These are phyloP conservation scores for Monosiga brevicollis DNA, from an alignment of 78 protist genomes.

Conservation along the genomic window DNA sequence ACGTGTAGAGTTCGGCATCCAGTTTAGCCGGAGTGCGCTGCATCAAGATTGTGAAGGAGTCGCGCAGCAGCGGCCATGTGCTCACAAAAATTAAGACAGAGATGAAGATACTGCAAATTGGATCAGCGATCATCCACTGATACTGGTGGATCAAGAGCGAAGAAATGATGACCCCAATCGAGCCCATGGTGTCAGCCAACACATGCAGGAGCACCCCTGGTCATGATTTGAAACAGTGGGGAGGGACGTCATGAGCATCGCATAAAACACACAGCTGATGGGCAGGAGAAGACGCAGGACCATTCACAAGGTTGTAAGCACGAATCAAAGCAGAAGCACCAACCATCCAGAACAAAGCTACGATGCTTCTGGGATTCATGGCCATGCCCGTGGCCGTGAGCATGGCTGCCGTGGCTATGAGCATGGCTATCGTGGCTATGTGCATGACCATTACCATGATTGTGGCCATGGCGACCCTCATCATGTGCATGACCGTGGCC, in stretches of 20 bases:
- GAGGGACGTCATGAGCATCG: too few relatives aligned
- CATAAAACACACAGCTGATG: too few relatives aligned
- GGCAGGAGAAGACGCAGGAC: too few relatives aligned
- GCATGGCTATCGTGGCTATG: too few relatives aligned
- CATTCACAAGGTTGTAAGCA: too few relatives aligned
- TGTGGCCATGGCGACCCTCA: constrained; percentile 21
- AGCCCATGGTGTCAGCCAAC: constrained; percentile 91
- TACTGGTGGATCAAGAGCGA: constrained; percentile 60
- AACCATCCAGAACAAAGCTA: background rate
- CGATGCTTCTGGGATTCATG: background rate
- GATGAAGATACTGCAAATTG: constrained; percentile 78
- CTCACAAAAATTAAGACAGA: constrained; percentile 59
- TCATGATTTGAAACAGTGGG: too few relatives aligned
- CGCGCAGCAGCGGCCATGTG: constrained; percentile 67
- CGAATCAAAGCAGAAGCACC: background rate
- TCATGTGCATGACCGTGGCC: background rate
- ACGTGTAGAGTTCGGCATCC: background rate
- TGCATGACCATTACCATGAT: constrained; percentile 54
- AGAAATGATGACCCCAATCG: constrained; percentile 88
- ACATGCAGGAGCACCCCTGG: constrained; percentile 85
- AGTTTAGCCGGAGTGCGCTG: constrained; percentile 56
- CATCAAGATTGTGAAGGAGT: constrained; percentile 36
- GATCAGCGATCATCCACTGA: constrained; percentile 78
- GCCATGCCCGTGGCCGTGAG: constrained; percentile 23
- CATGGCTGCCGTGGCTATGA: constrained; percentile 28